Evolutionary conservation across 208 protist species (phyloP).

Genomic region (Naegleria gruberi): DNA sequence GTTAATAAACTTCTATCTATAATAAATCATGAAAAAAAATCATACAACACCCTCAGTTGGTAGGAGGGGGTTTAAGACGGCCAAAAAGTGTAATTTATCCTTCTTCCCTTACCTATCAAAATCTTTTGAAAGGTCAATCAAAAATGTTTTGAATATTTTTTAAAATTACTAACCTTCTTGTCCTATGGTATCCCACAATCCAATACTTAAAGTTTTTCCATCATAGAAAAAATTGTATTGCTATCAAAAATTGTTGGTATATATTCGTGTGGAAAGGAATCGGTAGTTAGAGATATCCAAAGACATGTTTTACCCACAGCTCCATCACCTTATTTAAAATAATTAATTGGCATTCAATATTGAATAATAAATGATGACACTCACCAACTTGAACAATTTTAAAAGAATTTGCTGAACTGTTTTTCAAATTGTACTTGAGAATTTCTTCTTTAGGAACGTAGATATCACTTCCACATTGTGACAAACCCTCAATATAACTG

Average conservation of each 20-base stretch:
- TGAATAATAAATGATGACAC: too few relatives aligned
- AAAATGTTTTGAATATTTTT: too few relatives aligned
- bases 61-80: too few relatives aligned
- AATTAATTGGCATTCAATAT: too few relatives aligned
- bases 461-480: not conserved
- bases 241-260: not conserved
- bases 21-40: too few relatives aligned
- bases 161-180: not conserved
- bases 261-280: not conserved
- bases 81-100: too few relatives aligned
- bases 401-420: not conserved
- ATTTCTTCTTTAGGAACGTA: not conserved
- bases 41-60: too few relatives aligned
- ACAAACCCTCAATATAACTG: not conserved
- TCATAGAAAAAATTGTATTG: not conserved
- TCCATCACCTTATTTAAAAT: too few relatives aligned
- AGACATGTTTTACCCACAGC: constrained; percentile 27
- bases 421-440: not conserved
- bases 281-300: constrained; percentile 29
- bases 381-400: not conserved
- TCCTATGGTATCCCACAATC: not conserved
- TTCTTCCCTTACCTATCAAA: too few relatives aligned
- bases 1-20: too few relatives aligned
- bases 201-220: not conserved
- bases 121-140: too few relatives aligned